phyloP scores from a whole-genome alignment of 495 filamentous ascomycete species.

The Durotheca rogersii region DNA sequence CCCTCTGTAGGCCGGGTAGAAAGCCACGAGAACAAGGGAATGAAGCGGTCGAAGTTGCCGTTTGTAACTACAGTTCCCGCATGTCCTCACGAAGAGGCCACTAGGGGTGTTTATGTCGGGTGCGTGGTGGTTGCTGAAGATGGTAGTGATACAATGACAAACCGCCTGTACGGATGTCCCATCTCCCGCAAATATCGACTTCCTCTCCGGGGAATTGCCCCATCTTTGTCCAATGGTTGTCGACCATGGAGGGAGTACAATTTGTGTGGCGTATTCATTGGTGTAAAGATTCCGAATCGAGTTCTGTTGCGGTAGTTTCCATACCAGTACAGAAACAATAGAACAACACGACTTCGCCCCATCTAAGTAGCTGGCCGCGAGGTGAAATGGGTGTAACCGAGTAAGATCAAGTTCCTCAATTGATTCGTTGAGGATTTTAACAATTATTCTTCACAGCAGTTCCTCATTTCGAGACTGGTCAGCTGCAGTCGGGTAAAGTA shows the following conservation, averaged over 20 bases:
- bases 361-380: neutral
- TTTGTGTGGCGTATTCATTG: conserved; percentile 38
- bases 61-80: conserved; percentile 14
- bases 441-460: neutral
- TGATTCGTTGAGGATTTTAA: neutral
- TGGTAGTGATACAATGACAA: conserved; percentile 5
- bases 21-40: conserved; percentile 23
- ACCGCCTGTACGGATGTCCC: conserved; percentile 21
- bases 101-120: conserved; percentile 10
- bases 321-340: too few species aligned
- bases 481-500: too few species aligned
- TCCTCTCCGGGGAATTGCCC: conserved; percentile 37
- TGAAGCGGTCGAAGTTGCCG: conserved; percentile 21
- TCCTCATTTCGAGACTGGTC: too few species aligned
- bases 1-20: conserved; percentile 8
- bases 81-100: conserved; percentile 15
- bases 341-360: neutral
- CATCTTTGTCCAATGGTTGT: conserved; percentile 30
- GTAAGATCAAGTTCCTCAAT: neutral
- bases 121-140: neutral
- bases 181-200: conserved; percentile 37
- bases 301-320: too few species aligned
- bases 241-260: conserved; percentile 32
- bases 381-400: neutral
- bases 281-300: neutral